A percentile compares a stretch with the other conserved stretches of the same genome.
Evolutionary conservation across 345 rosid species (phyloP).

Genomic region (Citrus medica): DNA sequence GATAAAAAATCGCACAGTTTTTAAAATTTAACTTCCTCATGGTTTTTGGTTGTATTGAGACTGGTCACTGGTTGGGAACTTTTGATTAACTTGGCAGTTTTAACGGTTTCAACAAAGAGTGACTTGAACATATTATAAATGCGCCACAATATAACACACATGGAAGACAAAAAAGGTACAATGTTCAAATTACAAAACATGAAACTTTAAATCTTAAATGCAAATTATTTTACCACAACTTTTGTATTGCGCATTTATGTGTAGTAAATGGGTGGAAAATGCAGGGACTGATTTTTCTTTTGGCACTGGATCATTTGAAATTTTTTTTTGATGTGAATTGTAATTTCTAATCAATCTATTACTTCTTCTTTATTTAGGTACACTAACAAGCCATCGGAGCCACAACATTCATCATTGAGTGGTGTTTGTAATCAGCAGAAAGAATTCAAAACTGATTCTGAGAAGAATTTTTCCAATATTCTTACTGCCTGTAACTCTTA

Average conservation of each 20-base stretch:
- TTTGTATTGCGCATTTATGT: not conserved
- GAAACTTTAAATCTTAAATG: not conserved
- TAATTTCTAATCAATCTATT: slow-evolving; percentile 13
- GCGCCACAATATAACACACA: not conserved
- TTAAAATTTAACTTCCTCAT: not conserved
- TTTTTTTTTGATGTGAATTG: not conserved
- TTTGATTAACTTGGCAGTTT: not conserved
- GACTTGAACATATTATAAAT: not conserved
- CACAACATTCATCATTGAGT: slow-evolving; percentile 34
- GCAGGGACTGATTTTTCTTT: too few species aligned
- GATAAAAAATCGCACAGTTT: too few species aligned
- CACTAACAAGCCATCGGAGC: slow-evolving; percentile 41
- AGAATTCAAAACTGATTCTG: slow-evolving; percentile 24
- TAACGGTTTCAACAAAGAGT: not conserved
- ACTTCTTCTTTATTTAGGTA: slow-evolving; percentile 53
- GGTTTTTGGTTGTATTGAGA: not conserved
- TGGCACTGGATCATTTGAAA: not conserved
- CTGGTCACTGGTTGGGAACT: not conserved
- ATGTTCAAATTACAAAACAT: not conserved
- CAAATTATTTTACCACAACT: not conserved
- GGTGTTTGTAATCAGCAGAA: slow-evolving; percentile 21
- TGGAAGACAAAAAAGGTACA: not conserved
- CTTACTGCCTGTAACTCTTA: slow-evolving; percentile 24
- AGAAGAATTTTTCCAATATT: slow-evolving; percentile 27
- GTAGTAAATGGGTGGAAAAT: not conserved